Conservation (phyloP, 345 rosid species). For the Citrus inodora region DNA sequence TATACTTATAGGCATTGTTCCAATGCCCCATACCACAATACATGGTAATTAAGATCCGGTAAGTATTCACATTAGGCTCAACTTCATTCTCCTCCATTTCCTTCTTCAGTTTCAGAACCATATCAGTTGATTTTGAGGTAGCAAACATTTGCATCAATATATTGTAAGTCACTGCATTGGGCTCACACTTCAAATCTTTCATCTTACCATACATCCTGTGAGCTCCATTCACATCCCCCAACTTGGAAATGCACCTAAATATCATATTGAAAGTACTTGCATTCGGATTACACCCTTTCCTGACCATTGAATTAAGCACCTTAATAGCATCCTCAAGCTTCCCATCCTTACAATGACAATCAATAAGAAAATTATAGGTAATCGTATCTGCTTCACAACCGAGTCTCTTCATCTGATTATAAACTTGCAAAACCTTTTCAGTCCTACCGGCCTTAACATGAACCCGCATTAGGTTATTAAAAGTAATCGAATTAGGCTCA, state of each 20-base stretch:
- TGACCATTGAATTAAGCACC: conserved; percentile 61
- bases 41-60: conserved; percentile 70
- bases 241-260: conserved; percentile 65
- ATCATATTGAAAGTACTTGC: conserved; percentile 73
- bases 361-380: conserved; percentile 71
- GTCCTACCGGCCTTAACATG: conserved; percentile 86
- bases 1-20: conserved; percentile 84
- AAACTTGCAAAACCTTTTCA: conserved; percentile 88
- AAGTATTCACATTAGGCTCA: conserved; percentile 89
- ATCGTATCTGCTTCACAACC: conserved; percentile 61
- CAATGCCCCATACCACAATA: conserved; percentile 95
- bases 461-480: conserved; percentile 81
- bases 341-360: conserved; percentile 69
- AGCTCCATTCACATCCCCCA: conserved; percentile 75
- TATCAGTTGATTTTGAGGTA: conserved; percentile 64
- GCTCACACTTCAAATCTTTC: conserved; percentile 60
- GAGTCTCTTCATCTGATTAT: conserved; percentile 86
- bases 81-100: conserved; percentile 82
- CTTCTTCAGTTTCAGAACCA: conserved; percentile 89
- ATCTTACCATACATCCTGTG: conserved; percentile 72
- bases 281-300: conserved; percentile 59
- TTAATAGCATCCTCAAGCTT: conserved; percentile 64
- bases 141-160: conserved; percentile 78
- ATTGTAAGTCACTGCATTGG: conserved; percentile 72
- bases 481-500: conserved; percentile 75